phyloP scores from a whole-genome alignment of 2,329 filamentous ascomycete genomes.

The Epichloe baconii region DNA sequence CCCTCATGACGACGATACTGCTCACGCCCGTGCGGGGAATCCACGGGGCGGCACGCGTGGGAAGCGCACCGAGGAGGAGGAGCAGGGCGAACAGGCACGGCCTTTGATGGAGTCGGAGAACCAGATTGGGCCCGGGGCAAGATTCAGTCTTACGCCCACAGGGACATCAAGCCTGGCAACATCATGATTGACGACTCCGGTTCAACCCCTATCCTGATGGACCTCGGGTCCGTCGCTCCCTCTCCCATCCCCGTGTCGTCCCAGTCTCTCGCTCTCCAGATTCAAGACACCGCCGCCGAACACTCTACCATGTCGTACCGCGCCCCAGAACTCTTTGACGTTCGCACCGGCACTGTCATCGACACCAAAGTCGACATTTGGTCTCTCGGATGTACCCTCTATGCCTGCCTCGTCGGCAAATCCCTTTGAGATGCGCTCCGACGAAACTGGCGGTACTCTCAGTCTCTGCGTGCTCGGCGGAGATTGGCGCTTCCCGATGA shows the following conservation, averaged over 20 bases:
- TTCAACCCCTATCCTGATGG: constrained; percentile 85
- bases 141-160: constrained; percentile 73
- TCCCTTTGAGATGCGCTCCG: constrained; percentile 86
- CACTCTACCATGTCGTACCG: constrained; percentile 98
- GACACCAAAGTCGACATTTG: constrained; percentile 98
- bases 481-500: constrained; percentile 94
- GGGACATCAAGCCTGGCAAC: constrained; percentile 95
- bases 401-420: constrained; percentile 91
- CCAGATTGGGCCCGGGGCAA: constrained; percentile 44
- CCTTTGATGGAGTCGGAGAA: constrained; percentile 73
- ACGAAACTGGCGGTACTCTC: constrained; percentile 88
- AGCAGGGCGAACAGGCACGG: constrained; percentile 63
- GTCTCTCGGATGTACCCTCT: constrained; percentile 95
- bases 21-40: background rate
- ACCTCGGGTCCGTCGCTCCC: constrained; percentile 80
- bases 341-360: constrained; percentile 81
- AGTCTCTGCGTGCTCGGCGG: constrained; percentile 87
- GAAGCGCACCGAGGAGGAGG: constrained; percentile 46
- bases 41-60: constrained; percentile 15
- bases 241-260: constrained; percentile 78
- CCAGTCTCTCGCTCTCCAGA: constrained; percentile 76
- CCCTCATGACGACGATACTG: constrained; percentile 17
- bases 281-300: constrained; percentile 89
- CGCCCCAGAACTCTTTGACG: constrained; percentile 93
- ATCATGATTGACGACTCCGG: constrained; percentile 97